Evolutionary conservation across 2,329 filamentous ascomycete species (phyloP).

Genomic region (Fusarium pseudonygamai): DNA sequence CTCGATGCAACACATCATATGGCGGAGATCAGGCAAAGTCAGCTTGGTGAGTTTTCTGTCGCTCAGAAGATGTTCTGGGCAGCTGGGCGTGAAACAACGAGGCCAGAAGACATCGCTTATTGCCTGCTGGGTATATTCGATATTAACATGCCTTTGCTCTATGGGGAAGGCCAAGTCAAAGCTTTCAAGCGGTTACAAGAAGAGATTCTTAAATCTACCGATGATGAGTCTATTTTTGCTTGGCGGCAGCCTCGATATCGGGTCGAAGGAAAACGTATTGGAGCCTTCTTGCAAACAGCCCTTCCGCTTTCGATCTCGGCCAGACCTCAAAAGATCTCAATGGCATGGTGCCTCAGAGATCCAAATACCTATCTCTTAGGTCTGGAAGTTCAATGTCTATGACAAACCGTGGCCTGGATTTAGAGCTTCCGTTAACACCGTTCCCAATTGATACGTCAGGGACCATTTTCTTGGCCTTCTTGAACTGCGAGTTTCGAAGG

Average conservation of each 20-base stretch:
- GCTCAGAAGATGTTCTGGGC: conserved; percentile 48
- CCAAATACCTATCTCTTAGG: conserved; percentile 40
- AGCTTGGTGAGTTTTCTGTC: conserved; percentile 29
- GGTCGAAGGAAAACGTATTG: conserved; percentile 34
- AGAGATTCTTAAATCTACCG: conserved; percentile 44
- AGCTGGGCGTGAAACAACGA: conserved; percentile 41
- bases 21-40: not conserved
- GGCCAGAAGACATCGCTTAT: conserved; percentile 46
- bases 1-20: conserved; percentile 24
- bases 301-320: conserved; percentile 40
- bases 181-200: conserved; percentile 44
- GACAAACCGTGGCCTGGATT: conserved; percentile 40
- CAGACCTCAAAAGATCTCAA: conserved; percentile 29
- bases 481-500: conserved; percentile 43
- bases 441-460: conserved; percentile 40
- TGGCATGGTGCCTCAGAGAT: conserved; percentile 26
- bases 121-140: conserved; percentile 47
- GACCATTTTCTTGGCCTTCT: conserved; percentile 42
- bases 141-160: conserved; percentile 48
- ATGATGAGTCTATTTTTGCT: conserved; percentile 45
- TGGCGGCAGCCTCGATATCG: conserved; percentile 34
- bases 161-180: conserved; percentile 45
- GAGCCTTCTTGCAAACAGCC: conserved; percentile 42
- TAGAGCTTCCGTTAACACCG: conserved; percentile 43
- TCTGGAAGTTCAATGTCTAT: conserved; percentile 32